Base-by-base conservation (phyloP, 768 basidiomycete species). In the Lentinula detonsa region DNA sequence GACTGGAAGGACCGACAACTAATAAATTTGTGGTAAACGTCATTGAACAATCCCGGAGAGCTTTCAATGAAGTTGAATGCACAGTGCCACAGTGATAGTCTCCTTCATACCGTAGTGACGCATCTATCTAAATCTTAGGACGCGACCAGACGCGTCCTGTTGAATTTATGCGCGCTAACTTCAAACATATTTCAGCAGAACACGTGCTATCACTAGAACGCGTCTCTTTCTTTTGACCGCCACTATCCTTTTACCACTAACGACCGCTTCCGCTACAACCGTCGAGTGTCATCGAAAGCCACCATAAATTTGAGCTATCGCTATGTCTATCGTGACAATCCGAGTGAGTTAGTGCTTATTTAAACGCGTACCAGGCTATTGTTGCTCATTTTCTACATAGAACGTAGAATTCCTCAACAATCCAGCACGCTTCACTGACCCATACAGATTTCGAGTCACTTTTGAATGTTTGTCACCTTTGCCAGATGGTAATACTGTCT, bases 381-480 rank as follows among this genome's bases (percentile, higher is more conserved):
- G 37, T 51, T 21, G 58, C 45, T 61, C 21, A 39, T 65, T 9
- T 31, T n/a, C 21, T 51, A 18, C n/a, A 6, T 68, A 91, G 90
- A 88, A 92, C 72, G 89, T 91, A 65, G 88, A 92, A 72, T 94
- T 95, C 65, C 80, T 96, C 70, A 95, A 94, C 77, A 95, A 95
- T 75, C 94, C 93, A 6, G 93, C 94, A 16, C 84, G 86, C 65
- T 98, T 98, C 74, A 84, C 88, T 10, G 95, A 98, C 69, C 79
- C 86, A 33, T 98, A 98, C 75, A 83, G 85, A 66, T 97, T 98
- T 73, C 87, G 91, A 65, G 95, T 98, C 69, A 96, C 94, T 2
- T 99, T 99, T 66, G 97, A 98, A 72, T 98, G 95, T 72, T 93
- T 98, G 66, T 89, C 94, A 10, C 86, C 87, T 5, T 80, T 98